These are phyloP conservation scores for Calcarisporium arbuscula DNA, from an alignment of 2,329 filamentous ascomycete genomes.

Conservation along the genomic window DNA sequence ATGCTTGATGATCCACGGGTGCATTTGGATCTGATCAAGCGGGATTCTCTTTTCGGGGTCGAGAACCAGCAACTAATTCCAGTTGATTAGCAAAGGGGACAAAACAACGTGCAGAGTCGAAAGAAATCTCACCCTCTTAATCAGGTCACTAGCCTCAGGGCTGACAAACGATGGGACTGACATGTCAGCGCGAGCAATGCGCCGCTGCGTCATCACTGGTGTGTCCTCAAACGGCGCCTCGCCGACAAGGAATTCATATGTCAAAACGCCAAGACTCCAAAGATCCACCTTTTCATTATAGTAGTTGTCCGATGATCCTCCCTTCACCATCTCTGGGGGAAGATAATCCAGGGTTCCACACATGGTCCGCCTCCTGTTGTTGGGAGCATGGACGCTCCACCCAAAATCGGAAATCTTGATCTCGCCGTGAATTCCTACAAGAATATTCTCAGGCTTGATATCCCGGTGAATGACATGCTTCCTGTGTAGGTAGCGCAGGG, in stretches of 20 bases:
- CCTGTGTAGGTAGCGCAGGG: conserved; percentile 22
- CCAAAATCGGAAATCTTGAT: conserved; percentile 99
- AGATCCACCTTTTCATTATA: conserved; percentile 95
- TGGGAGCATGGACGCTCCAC: conserved; percentile 96
- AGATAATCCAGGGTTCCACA: conserved; percentile 97
- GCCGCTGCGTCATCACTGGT: conserved; percentile 84
- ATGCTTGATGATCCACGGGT: conserved; percentile 97
- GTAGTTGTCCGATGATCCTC: conserved; percentile 73
- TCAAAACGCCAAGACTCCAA: conserved; percentile 92
- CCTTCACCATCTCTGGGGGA: conserved; percentile 93
- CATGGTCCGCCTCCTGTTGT: conserved; percentile 88
- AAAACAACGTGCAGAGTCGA: too few species aligned
- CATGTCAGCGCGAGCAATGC: conserved; percentile 88
- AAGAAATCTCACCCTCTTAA: conserved; percentile 66
- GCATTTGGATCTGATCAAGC: conserved; percentile 78
- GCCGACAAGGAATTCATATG: conserved; percentile 92
- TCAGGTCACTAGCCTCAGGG: conserved; percentile 82
- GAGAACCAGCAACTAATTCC: conserved; percentile 72
- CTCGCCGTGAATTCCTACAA: conserved; percentile 80
- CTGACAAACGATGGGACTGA: conserved; percentile 86
- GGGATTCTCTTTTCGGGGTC: conserved; percentile 91
- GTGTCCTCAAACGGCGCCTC: conserved; percentile 97
- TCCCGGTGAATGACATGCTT: conserved; percentile 27
- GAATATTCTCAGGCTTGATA: conserved; percentile 70
- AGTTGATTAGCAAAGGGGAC: conserved; percentile 15